A percentile compares a stretch with the other conserved stretches of the same genome.
Evolutionary conservation across 352 stramenopile genomes (phyloP).

Genomic region (Globisporangium rhizosaccharum): DNA sequence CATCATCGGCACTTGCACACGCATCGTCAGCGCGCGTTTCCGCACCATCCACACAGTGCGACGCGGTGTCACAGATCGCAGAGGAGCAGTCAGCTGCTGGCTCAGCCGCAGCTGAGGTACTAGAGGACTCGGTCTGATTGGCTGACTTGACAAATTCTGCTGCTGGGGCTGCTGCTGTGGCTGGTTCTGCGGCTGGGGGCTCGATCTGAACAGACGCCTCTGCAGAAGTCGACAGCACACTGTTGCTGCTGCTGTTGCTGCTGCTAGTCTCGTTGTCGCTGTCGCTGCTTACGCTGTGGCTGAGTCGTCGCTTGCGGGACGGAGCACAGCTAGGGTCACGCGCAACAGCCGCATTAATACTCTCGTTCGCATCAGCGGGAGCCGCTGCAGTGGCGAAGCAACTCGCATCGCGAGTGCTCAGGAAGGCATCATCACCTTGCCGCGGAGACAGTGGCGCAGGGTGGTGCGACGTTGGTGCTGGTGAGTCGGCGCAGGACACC

Average conservation of each 20-base stretch:
- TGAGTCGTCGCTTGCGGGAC: constrained; percentile 58
- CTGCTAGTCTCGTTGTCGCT: constrained; percentile 9
- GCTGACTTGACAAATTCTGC: too few relatives aligned
- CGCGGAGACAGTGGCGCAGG: constrained; percentile 2
- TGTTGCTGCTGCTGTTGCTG: neutral
- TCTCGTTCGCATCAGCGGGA: constrained; percentile 26
- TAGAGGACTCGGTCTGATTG: too few relatives aligned
- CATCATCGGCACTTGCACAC: constrained; percentile 21
- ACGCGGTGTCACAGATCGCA: constrained; percentile 2
- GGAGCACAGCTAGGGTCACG: constrained; percentile 53
- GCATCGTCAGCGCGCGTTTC: constrained; percentile 15
- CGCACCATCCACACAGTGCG: constrained; percentile 8
- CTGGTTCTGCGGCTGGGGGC: too few relatives aligned
- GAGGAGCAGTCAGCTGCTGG: too few relatives aligned
- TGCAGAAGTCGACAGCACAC: too few relatives aligned
- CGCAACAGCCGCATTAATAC: constrained; percentile 76
- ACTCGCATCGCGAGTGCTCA: constrained; percentile 24
- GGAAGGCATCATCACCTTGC: constrained; percentile 27
- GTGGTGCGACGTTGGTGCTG: neutral
- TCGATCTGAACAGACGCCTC: too few relatives aligned
- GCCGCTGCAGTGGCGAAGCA: constrained; percentile 10
- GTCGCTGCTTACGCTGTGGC: constrained; percentile 20
- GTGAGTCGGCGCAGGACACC: constrained; percentile 7
- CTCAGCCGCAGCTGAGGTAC: too few relatives aligned
- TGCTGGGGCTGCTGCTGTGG: too few relatives aligned